phyloP scores from a whole-genome alignment of 495 filamentous ascomycete species.

The Collariella sp. region DNA sequence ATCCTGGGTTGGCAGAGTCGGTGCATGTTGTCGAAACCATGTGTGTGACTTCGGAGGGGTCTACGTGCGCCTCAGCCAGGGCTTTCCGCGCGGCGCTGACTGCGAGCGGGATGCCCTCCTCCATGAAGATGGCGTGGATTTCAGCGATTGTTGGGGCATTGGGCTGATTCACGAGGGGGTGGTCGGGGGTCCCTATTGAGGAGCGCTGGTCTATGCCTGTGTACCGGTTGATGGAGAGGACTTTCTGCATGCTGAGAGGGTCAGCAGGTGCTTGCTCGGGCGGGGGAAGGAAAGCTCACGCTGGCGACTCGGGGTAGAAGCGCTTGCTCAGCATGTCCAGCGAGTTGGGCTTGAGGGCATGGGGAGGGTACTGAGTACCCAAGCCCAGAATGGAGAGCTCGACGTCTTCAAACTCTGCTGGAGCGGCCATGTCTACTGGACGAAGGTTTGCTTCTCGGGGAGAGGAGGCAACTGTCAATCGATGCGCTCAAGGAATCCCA shows the following conservation, averaged over 20 bases:
- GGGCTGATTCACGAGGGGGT: conserved; percentile 47
- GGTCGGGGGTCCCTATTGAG: conserved; percentile 48
- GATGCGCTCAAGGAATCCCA: not conserved
- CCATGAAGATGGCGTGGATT: conserved; percentile 46
- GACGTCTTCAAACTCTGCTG: conserved; percentile 26
- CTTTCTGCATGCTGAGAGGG: conserved; percentile 42
- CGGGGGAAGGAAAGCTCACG: conserved; percentile 26
- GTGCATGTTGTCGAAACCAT: conserved; percentile 59
- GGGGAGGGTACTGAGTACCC: conserved; percentile 44
- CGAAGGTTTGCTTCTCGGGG: not conserved
- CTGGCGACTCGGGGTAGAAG: conserved; percentile 43
- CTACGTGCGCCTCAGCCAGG: conserved; percentile 44
- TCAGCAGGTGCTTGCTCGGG: not conserved
- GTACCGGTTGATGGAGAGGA: conserved; percentile 53
- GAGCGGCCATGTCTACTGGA: conserved; percentile 18
- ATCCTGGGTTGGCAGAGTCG: conserved; percentile 59
- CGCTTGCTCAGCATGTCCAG: conserved; percentile 36
- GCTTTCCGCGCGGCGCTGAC: conserved; percentile 51
- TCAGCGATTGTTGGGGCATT: conserved; percentile 48
- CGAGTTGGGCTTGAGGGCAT: conserved; percentile 31
- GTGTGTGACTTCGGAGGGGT: conserved; percentile 49
- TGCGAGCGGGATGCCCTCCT: conserved; percentile 51
- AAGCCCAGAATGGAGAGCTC: conserved; percentile 45
- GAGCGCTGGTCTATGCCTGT: conserved; percentile 57
- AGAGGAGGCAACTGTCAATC: conserved; percentile 10